These are phyloP conservation scores for Ephemerocybe angulata DNA, from an alignment of 768 basidiomycete genomes.

Conservation along the genomic window DNA sequence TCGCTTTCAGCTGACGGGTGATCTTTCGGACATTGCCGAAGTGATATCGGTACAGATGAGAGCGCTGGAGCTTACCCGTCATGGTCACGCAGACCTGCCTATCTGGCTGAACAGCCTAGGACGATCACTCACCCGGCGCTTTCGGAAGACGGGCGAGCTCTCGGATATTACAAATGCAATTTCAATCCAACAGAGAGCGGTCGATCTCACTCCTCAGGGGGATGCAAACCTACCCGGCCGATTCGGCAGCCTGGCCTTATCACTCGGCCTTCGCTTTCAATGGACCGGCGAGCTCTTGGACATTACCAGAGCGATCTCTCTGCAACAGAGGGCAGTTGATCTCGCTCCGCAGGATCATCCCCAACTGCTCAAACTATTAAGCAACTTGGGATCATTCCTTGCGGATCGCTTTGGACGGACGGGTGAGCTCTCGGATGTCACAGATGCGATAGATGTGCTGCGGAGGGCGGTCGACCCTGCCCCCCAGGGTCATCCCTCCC, in stretches of 20 bases:
- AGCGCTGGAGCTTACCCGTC: neutral
- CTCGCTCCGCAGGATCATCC: neutral
- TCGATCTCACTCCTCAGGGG: neutral
- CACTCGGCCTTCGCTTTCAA: neutral
- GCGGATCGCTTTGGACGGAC: neutral
- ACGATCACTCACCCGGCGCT: neutral
- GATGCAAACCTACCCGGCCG: neutral
- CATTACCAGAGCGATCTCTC: neutral
- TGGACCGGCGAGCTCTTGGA: neutral
- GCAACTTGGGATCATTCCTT: neutral
- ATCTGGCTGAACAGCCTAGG: neutral
- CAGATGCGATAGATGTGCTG: neutral
- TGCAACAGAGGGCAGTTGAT: neutral
- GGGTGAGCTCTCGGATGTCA: neutral
- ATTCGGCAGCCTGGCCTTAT: neutral
- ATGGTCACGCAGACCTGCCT: neutral
- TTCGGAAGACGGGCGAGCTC: neutral
- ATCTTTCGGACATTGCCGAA: constrained; percentile 12
- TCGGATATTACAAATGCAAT: neutral
- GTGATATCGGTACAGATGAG: neutral
- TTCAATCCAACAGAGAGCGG: neutral
- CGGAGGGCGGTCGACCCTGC: neutral
- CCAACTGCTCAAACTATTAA: neutral
- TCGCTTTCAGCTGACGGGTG: neutral
- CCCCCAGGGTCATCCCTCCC: neutral